Evolutionary conservation across 257 asterid genomes (phyloP).

Genomic region (Henckelia pumila): DNA sequence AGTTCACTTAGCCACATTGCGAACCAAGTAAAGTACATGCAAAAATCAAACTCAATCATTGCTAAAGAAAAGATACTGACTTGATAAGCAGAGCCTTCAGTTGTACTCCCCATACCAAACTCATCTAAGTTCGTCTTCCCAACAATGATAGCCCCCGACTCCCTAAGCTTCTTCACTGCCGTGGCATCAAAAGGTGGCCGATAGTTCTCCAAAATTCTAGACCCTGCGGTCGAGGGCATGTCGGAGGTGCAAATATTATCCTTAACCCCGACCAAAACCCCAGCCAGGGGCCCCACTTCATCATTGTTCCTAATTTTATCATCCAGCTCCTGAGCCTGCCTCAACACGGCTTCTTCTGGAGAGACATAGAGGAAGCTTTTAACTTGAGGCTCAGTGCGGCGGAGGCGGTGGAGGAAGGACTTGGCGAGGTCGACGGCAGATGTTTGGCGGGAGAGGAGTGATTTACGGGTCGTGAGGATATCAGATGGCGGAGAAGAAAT

Average conservation of each 20-base stretch:
- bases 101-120: slow-evolving; percentile 99
- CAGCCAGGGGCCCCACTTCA: slow-evolving; percentile 75
- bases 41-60: slow-evolving; percentile 1
- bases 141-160: slow-evolving; percentile 72
- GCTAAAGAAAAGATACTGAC: slow-evolving; percentile 26
- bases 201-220: slow-evolving; percentile 72
- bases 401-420: slow-evolving; percentile 64
- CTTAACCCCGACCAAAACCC: slow-evolving; percentile 79
- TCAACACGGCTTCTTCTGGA: slow-evolving; percentile 51
- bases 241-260: slow-evolving; percentile 84
- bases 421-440: slow-evolving; percentile 70
- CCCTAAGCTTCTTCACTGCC: slow-evolving; percentile 75
- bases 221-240: slow-evolving; percentile 96
- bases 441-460: slow-evolving; percentile 69
- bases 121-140: slow-evolving; percentile 98
- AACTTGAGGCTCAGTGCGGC: slow-evolving; percentile 73
- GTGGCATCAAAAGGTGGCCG: slow-evolving; percentile 90
- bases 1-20: too few relatives aligned
- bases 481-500: slow-evolving; percentile 50
- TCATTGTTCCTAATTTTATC: slow-evolving; percentile 54
- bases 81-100: slow-evolving; percentile 88
- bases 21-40: neutral
- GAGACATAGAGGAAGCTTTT: slow-evolving; percentile 75
- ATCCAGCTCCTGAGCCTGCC: slow-evolving; percentile 73
- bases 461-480: slow-evolving; percentile 69